phyloP scores from a whole-genome alignment of 2,329 filamentous ascomycete genomes.

The Leptographium flavum region DNA sequence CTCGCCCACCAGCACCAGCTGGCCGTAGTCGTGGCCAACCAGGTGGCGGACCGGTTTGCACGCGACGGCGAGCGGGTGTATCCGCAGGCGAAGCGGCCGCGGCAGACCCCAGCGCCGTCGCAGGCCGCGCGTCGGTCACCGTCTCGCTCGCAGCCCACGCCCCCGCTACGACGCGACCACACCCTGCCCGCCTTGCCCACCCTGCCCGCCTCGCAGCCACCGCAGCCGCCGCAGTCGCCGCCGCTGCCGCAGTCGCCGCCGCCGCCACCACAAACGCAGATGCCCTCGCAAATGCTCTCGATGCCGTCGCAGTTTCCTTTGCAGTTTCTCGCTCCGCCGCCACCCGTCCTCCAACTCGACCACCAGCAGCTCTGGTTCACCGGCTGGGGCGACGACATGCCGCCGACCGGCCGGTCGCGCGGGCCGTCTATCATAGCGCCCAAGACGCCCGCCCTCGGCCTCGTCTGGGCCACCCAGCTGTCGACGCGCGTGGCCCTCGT shows the following conservation, averaged over 20 bases:
- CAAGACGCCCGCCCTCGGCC: constrained; percentile 76
- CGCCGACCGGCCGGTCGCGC: constrained; percentile 19
- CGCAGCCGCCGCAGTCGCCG: not conserved
- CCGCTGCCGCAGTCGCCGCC: constrained; percentile 4
- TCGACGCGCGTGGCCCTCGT: constrained; percentile 69
- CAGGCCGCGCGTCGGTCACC: not conserved
- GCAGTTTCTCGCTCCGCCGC: too few species aligned
- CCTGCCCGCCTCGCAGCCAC: not conserved
- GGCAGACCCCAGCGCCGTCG: not conserved
- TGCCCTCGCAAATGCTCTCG: too few species aligned
- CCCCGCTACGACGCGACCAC: not conserved
- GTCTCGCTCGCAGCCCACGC: not conserved
- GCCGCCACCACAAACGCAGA: too few species aligned
- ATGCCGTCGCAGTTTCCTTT: too few species aligned
- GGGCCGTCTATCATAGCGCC: constrained; percentile 16
- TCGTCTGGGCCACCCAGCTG: constrained; percentile 86
- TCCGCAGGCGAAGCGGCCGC: constrained; percentile 5
- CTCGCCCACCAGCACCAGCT: constrained; percentile 62
- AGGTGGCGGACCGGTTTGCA: constrained; percentile 78
- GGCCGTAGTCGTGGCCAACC: constrained; percentile 85
- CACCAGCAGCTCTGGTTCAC: constrained; percentile 94
- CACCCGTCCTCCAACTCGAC: constrained; percentile 54
- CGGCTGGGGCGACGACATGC: constrained; percentile 69
- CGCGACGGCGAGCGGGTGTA: not conserved
- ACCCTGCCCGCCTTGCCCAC: not conserved